Conservation (phyloP, 164 flowering plant genomes). For the Vitis cinerea region DNA sequence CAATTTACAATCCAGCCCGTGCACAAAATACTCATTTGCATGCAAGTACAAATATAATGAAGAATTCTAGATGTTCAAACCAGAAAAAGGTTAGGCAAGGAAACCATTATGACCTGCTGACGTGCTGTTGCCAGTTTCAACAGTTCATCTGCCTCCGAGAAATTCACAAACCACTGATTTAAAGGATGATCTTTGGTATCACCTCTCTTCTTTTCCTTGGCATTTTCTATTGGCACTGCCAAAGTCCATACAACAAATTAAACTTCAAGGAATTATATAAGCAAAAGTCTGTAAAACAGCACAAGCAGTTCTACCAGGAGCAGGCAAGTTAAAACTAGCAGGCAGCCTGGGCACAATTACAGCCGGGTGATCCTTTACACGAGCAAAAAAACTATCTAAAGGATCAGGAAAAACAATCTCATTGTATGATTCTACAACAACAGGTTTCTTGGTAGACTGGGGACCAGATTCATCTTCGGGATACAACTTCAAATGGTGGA, state of each 20-base stretch:
- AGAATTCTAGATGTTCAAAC: neutral
- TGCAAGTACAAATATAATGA: neutral
- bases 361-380: slow-evolving; percentile 75
- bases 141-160: slow-evolving; percentile 91
- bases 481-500: slow-evolving; percentile 78
- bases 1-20: too few relatives aligned
- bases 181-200: slow-evolving; percentile 66
- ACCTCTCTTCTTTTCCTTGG: slow-evolving; percentile 49
- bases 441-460: slow-evolving; percentile 79
- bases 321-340: slow-evolving; percentile 47
- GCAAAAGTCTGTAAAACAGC: neutral
- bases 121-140: slow-evolving; percentile 86
- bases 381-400: slow-evolving; percentile 65
- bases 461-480: slow-evolving; percentile 86
- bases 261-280: neutral
- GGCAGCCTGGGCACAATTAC: slow-evolving; percentile 75
- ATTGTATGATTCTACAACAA: slow-evolving; percentile 81
- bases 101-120: slow-evolving; percentile 53
- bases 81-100: neutral
- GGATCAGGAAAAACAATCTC: slow-evolving; percentile 89
- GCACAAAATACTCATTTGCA: neutral
- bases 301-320: slow-evolving; percentile 42
- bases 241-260: slow-evolving; percentile 3
- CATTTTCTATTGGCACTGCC: slow-evolving; percentile 38
- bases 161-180: slow-evolving; percentile 74